Evolutionary conservation across 2,329 filamentous ascomycete species (phyloP).

Genomic region (Penicillium fuscoglaucum): DNA sequence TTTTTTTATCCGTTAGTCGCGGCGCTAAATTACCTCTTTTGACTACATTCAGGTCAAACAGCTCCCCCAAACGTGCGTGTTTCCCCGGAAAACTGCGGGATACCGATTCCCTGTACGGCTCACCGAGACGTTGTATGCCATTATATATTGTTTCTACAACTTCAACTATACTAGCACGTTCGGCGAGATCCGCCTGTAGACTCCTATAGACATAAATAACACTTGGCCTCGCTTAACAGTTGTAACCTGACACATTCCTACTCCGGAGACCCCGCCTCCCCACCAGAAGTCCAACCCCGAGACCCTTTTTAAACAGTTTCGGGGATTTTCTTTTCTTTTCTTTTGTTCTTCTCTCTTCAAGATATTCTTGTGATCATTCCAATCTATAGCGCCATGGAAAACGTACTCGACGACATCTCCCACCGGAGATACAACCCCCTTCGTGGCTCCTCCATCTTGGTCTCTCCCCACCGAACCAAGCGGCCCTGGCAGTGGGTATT

Average conservation of each 20-base stretch:
- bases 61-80: neutral
- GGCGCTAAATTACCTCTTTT: neutral
- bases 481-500: conserved; percentile 88
- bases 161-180: neutral
- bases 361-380: conserved; percentile 5
- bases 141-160: neutral
- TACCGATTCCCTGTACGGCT: conserved; percentile 24
- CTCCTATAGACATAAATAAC: neutral
- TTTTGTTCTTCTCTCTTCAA: neutral
- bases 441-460: conserved; percentile 85
- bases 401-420: conserved; percentile 90
- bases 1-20: neutral
- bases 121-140: conserved; percentile 13
- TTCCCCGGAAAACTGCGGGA: conserved; percentile 21
- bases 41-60: neutral
- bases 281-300: conserved; percentile 15
- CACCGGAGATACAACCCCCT: conserved; percentile 92
- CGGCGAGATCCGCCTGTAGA: neutral
- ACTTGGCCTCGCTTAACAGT: conserved; percentile 3
- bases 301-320: conserved; percentile 3
- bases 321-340: conserved; percentile 5
- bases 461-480: conserved; percentile 95
- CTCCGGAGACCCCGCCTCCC: conserved; percentile 26
- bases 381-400: conserved; percentile 59
- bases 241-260: neutral